phyloP scores from a whole-genome alignment of 352 stramenopile species.

The Hyaloperonospora arabidopsidis region DNA sequence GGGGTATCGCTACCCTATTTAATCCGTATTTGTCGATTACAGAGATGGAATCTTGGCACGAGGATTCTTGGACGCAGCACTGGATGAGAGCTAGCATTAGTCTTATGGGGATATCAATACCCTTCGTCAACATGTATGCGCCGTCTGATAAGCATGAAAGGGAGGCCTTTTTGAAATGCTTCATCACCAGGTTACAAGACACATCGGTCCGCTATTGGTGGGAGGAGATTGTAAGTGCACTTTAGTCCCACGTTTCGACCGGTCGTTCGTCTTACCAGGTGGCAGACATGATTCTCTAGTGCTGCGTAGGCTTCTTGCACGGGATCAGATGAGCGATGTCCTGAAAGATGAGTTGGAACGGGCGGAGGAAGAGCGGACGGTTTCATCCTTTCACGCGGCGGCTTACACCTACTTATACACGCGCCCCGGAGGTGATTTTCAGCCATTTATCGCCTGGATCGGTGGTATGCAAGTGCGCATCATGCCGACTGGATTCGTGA shows the following conservation, averaged over 20 bases:
- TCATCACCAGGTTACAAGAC: not conserved
- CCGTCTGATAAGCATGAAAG: no score
- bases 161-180: not conserved
- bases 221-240: not conserved
- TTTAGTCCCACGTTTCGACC: not conserved
- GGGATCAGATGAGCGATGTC: not conserved
- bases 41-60: constrained; percentile 1
- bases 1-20: not conserved
- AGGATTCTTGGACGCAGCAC: not conserved
- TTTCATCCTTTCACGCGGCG: no score
- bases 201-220: not conserved
- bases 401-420: no score
- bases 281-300: no score
- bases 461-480: not conserved
- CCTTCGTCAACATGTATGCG: no score
- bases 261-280: not conserved
- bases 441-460: not conserved
- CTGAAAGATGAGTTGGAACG: not conserved
- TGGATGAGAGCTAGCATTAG: not conserved
- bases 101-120: no score
- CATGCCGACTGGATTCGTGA: not conserved
- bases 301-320: no score
- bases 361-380: not conserved
- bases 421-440: not conserved
- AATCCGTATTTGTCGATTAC: not conserved